These are phyloP conservation scores for Comarum palustre DNA, from an alignment of 306 rosid genomes.

Conservation along the genomic window DNA sequence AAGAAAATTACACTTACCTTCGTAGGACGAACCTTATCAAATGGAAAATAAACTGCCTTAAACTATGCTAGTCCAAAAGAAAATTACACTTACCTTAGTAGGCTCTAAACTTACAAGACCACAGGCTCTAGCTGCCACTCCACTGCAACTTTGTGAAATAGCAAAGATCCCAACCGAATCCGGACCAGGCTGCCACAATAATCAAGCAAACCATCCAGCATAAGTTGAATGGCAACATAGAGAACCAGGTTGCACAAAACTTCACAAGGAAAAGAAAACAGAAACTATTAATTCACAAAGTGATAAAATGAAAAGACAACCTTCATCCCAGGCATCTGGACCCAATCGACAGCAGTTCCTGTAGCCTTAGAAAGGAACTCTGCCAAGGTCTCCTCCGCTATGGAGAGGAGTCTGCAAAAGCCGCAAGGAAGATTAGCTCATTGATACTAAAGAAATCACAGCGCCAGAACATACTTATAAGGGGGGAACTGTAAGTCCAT, in stretches of 20 bases:
- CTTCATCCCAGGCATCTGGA: constrained; percentile 99
- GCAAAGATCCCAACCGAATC: constrained; percentile 99
- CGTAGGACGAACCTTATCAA: constrained; percentile 18
- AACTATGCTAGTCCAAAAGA: background rate
- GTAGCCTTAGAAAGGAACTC: constrained; percentile 99
- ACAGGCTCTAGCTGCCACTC: constrained; percentile 99
- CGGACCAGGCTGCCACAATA: constrained; percentile 94
- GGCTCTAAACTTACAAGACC: constrained; percentile 98
- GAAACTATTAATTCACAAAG: background rate
- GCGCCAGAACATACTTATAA: background rate
- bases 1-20: constrained; percentile 45
- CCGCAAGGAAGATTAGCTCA: constrained; percentile 3
- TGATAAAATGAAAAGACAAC: constrained; percentile 32
- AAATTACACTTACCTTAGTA: constrained; percentile 53
- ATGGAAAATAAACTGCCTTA: background rate
- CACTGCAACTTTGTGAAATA: constrained; percentile 90
- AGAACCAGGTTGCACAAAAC: background rate
- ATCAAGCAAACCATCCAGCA: constrained; percentile 5
- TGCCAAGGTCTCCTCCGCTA: constrained; percentile 98
- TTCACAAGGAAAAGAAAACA: no score
- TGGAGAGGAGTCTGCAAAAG: constrained; percentile 82
- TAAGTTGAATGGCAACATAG: background rate
- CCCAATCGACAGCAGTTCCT: constrained; percentile 99
- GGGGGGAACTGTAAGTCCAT: constrained; percentile 16
- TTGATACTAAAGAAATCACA: background rate